phyloP scores from a whole-genome alignment of 83 land plant genomes.

The Thuja plicata region DNA sequence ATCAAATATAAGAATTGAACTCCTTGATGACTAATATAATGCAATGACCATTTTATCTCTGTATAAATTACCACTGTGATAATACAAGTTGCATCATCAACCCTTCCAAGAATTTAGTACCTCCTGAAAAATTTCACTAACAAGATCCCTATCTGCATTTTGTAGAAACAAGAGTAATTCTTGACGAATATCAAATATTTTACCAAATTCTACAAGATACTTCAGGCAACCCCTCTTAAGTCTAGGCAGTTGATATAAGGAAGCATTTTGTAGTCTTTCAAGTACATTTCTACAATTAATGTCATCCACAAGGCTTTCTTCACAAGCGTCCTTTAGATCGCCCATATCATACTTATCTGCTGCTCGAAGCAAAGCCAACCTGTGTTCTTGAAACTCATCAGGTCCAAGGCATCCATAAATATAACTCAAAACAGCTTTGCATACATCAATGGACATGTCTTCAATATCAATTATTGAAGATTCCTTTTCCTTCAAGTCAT shows the following conservation, averaged over 20 bases:
- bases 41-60: neutral
- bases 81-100: constrained; percentile 21
- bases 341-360: constrained; percentile 79
- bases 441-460: constrained; percentile 75
- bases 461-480: constrained; percentile 61
- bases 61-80: neutral
- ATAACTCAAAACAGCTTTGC: constrained; percentile 72
- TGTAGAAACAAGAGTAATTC: constrained; percentile 59
- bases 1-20: neutral
- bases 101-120: constrained; percentile 67
- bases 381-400: constrained; percentile 63
- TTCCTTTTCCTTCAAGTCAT: constrained; percentile 73
- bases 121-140: constrained; percentile 77
- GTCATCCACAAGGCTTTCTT: constrained; percentile 78
- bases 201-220: constrained; percentile 83
- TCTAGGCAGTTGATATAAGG: constrained; percentile 51
- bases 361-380: constrained; percentile 73
- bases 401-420: constrained; percentile 60
- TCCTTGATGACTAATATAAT: neutral
- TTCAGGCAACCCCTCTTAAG: constrained; percentile 69
- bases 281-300: constrained; percentile 77
- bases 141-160: constrained; percentile 72
- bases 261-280: constrained; percentile 74
- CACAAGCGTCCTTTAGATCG: constrained; percentile 78
- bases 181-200: constrained; percentile 68